Evolutionary conservation across 768 basidiomycete species (phyloP).

Genomic region (Lactarius akahatsu): DNA sequence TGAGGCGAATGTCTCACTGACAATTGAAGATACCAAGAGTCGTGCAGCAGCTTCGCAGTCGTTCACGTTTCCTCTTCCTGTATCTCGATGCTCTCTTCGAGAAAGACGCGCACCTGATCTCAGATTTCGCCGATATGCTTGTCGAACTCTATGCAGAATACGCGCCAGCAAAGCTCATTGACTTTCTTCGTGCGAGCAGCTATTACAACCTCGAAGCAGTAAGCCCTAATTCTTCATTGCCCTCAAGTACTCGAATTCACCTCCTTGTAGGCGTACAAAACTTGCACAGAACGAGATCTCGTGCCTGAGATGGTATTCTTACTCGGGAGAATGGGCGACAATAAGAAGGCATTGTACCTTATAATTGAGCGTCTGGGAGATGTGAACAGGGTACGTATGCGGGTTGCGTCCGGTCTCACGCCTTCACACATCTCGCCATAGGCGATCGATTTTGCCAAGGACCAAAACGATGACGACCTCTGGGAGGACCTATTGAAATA

Average conservation of each 20-base stretch:
- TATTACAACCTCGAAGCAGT: conserved; percentile 90
- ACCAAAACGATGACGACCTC: conserved; percentile 93
- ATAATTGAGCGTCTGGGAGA: conserved; percentile 96
- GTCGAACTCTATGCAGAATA: conserved; percentile 92
- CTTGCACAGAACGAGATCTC: conserved; percentile 81
- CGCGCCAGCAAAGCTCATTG: conserved; percentile 73
- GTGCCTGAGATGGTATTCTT: conserved; percentile 98
- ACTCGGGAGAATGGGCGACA: conserved; percentile 96
- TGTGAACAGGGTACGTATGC: conserved; percentile 68
- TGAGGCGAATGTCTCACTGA: background rate
- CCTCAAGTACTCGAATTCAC: background rate
- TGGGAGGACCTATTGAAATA: conserved; percentile 97
- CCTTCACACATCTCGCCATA: background rate
- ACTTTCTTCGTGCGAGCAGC: conserved; percentile 87
- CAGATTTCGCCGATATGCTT: conserved; percentile 85
- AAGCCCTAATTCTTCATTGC: conserved; percentile 16
- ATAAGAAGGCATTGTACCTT: conserved; percentile 88
- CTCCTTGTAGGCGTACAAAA: conserved; percentile 71
- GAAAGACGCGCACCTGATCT: conserved; percentile 78
- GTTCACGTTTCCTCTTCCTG: conserved; percentile 82
- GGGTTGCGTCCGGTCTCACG: background rate
- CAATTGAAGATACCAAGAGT: conserved; percentile 77
- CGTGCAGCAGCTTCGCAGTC: conserved; percentile 76
- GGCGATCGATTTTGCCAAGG: conserved; percentile 95
- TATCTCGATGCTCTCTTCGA: conserved; percentile 90